Base-by-base conservation (phyloP, 2,329 filamentous ascomycete species). In the Alternaria tenuissima region DNA sequence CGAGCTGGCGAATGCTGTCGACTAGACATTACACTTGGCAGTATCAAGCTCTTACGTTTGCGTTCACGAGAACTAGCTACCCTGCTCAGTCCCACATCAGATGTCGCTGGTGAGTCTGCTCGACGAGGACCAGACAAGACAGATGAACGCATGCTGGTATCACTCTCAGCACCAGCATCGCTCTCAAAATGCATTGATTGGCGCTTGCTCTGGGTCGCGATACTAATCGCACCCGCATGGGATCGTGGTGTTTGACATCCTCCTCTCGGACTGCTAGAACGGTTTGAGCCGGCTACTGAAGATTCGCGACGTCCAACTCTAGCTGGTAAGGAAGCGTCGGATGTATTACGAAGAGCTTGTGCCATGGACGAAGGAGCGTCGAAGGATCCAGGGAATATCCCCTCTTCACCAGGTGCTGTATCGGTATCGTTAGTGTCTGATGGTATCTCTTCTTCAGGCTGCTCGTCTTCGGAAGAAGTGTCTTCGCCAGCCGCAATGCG, bases 1-100 rank as follows among this genome's bases (percentile, higher is more conserved):
- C 94, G 87, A 8, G 91, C 94, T 4, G 95, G 95, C 0, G 95
- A 99, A 71, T 94, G 92, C 73, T 97, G 93, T 26, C 95, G 89
- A 52, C 88, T 90, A 42, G 93, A 96, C 36, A 90, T 87, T 7
- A 92, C 84, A 9, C 92, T 88, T 0, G 94, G 89, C 18, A 97
- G 85, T 51, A 96, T 90, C 57, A 97, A 84, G 74, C 94, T 98
- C 70, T 91, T 89, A 46, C 95, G 89, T 67, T 98, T 94, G 62
- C 92, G 89, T 65, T 96, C 93, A 59, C 91, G 87, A 42, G 91
- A 89, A 74, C 91, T 94, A 32, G 91, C 88, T 48, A 92, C 89
- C 59, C 92, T 87, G 63, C 90, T 87, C 22, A 97, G 82, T 53
- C 91, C 89, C 71, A 94, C 88, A 62, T 98, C 95, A 5, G 93